Conservation (phyloP, 345 rosid genomes). For the Lepidium didymum region DNA sequence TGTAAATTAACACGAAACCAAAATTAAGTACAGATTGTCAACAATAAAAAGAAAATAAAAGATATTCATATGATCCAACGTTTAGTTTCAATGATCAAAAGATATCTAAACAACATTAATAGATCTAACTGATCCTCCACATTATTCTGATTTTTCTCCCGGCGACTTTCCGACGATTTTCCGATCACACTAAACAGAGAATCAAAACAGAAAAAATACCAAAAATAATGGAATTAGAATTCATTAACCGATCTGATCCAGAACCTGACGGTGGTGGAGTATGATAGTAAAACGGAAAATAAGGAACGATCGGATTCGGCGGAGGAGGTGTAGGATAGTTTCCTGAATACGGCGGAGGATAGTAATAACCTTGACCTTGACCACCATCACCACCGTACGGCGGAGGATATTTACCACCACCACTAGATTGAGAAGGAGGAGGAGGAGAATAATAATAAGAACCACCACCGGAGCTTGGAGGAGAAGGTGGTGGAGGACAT, state of each 20-base stretch:
- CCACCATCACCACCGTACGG: slow-evolving; percentile 36
- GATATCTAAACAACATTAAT: not conserved
- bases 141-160: not conserved
- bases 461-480: slow-evolving; percentile 39
- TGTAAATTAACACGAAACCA: slow-evolving; percentile 15
- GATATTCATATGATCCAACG: slow-evolving; percentile 16
- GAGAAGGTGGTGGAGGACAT: slow-evolving; percentile 74
- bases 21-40: slow-evolving; percentile 21
- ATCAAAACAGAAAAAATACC: not conserved
- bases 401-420: slow-evolving; percentile 34
- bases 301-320: slow-evolving; percentile 94
- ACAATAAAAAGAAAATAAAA: slow-evolving; percentile 4
- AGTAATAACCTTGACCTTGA: slow-evolving; percentile 43
- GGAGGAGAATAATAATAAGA: slow-evolving; percentile 60
- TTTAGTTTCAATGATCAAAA: slow-evolving; percentile 11
- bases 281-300: slow-evolving; percentile 77
- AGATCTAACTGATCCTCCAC: slow-evolving; percentile 15
- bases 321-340: slow-evolving; percentile 74
- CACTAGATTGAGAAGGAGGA: slow-evolving; percentile 45
- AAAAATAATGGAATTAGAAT: not conserved
- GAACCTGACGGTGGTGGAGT: slow-evolving; percentile 57
- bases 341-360: slow-evolving; percentile 49
- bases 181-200: slow-evolving; percentile 15
- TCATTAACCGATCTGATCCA: not conserved
- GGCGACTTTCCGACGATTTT: not conserved